Base-by-base conservation (phyloP, 2,329 filamentous ascomycete genomes). In the Ploettnerulaceae sp. region DNA sequence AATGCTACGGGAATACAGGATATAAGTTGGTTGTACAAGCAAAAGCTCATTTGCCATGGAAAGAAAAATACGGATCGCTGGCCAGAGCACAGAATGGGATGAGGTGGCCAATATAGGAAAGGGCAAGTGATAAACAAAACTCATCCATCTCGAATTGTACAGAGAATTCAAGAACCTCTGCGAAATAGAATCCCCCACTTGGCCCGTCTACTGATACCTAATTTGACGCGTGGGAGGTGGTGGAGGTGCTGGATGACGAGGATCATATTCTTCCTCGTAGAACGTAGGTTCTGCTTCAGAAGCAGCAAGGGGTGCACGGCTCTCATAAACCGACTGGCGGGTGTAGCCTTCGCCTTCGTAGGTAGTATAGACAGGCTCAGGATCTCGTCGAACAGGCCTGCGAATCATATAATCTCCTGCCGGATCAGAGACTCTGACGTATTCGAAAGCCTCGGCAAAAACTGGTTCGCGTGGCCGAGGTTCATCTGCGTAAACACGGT, bases 401-500 rank as follows among this genome's bases (percentile, higher is more conserved):
- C 68, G 66, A 43, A 74, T 66, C 49, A 70, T 69, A 49, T 75
- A 76, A 38, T 71, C 66, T 8, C 72, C 72, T 15, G 67, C 60
- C 2, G 67, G 62, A 54, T 72, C 69, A 9, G 66, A 64, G 6
- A 73, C 67, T 29, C 70, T 67, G 25, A 77, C 65, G 8, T 74
- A 62, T 55, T 77, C 73, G 4, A 66, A 59, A 37, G 67, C 53
- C 36, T 68, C 67, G 5, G 57, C 47, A 49, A 64, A 61, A 41
- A 58, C 57, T 34, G 60, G 57, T 4, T 57, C 51, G 31, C 63
- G 61, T n/a, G 53, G 51, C 20, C 51, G 58, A 35, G 55, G 58
- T 17, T 62, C 60, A 34, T 66, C 62, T 22, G 57, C 58, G 45
- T 65, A 66, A 14, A 59, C 57, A 5, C 60, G 61, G 36, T 64